Base-by-base conservation (phyloP, 306 rosid species). In the Acacia acuminata region DNA sequence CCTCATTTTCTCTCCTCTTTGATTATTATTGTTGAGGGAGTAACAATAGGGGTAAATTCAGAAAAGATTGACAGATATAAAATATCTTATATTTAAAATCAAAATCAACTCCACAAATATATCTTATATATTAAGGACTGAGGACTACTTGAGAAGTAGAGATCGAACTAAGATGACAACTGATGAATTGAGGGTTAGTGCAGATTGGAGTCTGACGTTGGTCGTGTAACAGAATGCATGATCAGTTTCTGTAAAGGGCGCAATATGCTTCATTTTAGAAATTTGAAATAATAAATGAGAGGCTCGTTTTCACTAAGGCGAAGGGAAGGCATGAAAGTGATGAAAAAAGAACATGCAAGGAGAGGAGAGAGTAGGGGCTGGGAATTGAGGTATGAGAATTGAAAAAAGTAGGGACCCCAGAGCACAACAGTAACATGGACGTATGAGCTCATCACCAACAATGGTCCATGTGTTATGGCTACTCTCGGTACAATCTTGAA, bases 401-500 rank as follows among this genome's bases (percentile, higher is more conserved):
- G 32, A 30, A 9, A 56, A 56, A 56, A 56, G 27, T 25, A 56
- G 25, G 63, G 63, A n/a, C 27, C 63, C 63, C 27, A 56, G 1
- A n/a, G 63, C 58, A 22, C 40, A 50, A 25, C 79, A 53, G 79
- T 73, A 88, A 83, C 90, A 81, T 83, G 82, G 77, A 77, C 50
- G 67, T 60, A 5, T 68, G 77, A 76, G 61, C 73, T 83, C 87
- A 61, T 75, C 81, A 34, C 16, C 25, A 64, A 63, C 42, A 27
- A 55, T 61, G 75, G 58, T 82, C 88, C 92, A 87, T 82, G 86
- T 84, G 88, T 84, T 4, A 79, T 85, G 55, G 83, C 17, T 73
- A 7, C 42, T 64, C 69, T 53, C 8, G 19, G 60, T 14, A 7
- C 11, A 53, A 19, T 19, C 24, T 19, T 56, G 63, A 56, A 56